phyloP scores from a whole-genome alignment of 805 yeast species.

The Hanseniaspora hatyaiensis region DNA sequence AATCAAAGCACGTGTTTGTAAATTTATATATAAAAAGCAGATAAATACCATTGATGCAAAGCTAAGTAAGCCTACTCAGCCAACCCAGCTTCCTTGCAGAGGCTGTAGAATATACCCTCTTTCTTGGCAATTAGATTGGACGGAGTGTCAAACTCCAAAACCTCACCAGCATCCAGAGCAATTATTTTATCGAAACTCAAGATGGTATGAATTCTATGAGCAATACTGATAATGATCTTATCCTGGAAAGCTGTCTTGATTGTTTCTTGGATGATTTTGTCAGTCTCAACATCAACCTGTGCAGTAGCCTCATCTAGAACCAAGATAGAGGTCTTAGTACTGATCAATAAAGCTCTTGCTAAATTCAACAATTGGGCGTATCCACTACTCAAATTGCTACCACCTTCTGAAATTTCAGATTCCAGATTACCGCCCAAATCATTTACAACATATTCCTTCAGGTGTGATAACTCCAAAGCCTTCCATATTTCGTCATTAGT shows the following conservation, averaged over 20 bases:
- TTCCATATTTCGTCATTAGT: slow-evolving; percentile 75
- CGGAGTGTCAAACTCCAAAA: slow-evolving; percentile 69
- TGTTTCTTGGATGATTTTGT: slow-evolving; percentile 63
- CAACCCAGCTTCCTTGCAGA: slow-evolving; percentile 75
- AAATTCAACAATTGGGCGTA: slow-evolving; percentile 73
- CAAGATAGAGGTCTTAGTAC: slow-evolving; percentile 40
- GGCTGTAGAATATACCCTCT: slow-evolving; percentile 61
- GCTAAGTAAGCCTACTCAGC: slow-evolving; percentile 16
- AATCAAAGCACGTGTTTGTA: too few species aligned
- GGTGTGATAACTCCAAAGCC: slow-evolving; percentile 65
- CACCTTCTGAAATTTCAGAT: slow-evolving; percentile 53
- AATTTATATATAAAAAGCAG: too few species aligned
- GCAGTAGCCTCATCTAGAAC: slow-evolving; percentile 82
- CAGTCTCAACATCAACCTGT: slow-evolving; percentile 80
- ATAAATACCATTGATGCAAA: too few species aligned
- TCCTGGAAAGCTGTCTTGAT: slow-evolving; percentile 63
- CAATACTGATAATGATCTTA: slow-evolving; percentile 71
- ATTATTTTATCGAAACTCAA: slow-evolving; percentile 69
- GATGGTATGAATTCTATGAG: slow-evolving; percentile 73
- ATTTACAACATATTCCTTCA: slow-evolving; percentile 48
- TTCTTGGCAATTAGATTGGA: slow-evolving; percentile 50
- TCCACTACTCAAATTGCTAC: slow-evolving; percentile 61
- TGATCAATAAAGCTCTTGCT: slow-evolving; percentile 62
- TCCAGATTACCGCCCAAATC: slow-evolving; percentile 49
- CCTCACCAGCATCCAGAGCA: slow-evolving; percentile 63